These are phyloP conservation scores for Xylaria acuta DNA, from an alignment of 495 filamentous ascomycete species.

Conservation along the genomic window DNA sequence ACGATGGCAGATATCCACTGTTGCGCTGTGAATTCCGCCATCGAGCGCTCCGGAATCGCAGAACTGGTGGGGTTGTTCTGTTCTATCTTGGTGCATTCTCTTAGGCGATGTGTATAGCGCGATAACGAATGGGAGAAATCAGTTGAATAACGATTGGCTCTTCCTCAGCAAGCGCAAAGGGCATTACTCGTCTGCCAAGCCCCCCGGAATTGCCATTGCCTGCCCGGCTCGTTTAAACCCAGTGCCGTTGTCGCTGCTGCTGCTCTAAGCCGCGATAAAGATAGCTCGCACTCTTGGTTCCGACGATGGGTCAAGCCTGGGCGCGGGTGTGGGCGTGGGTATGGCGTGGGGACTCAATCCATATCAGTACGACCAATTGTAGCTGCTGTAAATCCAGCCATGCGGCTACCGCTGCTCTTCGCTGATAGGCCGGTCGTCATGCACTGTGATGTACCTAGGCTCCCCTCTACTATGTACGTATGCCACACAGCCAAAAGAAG, in stretches of 20 bases:
- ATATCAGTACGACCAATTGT: slow-evolving; percentile 38
- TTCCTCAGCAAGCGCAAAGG: background rate
- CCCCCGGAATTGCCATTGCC: background rate
- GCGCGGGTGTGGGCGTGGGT: slow-evolving; percentile 16
- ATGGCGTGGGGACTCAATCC: slow-evolving; percentile 32
- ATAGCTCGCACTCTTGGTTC: slow-evolving; percentile 12
- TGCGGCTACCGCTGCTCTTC: slow-evolving; percentile 39
- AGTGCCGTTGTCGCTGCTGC: slow-evolving; percentile 5
- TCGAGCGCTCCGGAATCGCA: slow-evolving; percentile 16
- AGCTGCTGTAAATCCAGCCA: slow-evolving; percentile 33
- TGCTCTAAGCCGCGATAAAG: slow-evolving; percentile 9
- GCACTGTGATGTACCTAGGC: slow-evolving; percentile 33
- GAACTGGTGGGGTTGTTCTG: slow-evolving; percentile 20
- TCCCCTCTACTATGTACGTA: slow-evolving; percentile 24
- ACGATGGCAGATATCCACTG: background rate
- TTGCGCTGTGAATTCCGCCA: slow-evolving; percentile 1
- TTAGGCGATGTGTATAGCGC: background rate
- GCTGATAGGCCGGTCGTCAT: slow-evolving; percentile 39
- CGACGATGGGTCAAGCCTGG: slow-evolving; percentile 10
- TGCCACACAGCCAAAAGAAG: slow-evolving; percentile 24
- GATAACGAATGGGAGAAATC: background rate
- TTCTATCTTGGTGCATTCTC: background rate
- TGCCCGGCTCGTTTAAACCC: background rate
- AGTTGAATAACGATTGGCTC: slow-evolving; percentile 6
- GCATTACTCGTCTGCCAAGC: slow-evolving; percentile 2